Base-by-base conservation (phyloP, 2,329 filamentous ascomycete genomes). In the Salinomyces thailandicus region DNA sequence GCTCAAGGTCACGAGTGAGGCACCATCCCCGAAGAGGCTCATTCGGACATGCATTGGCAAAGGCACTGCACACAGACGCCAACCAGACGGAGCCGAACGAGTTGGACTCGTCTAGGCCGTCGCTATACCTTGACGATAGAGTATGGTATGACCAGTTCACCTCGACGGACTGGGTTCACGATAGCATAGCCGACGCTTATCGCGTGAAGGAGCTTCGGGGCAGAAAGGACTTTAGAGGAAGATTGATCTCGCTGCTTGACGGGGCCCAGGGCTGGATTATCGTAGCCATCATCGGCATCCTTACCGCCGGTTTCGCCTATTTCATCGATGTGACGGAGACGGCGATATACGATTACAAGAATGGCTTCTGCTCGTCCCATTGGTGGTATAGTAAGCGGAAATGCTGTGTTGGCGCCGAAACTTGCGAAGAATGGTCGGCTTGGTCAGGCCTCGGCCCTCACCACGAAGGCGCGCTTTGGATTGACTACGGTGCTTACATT, bases 81-180 rank as follows among this genome's bases (percentile, higher is more conserved):
- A 39, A 41, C 18, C 41, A 39, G 36, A 36, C 38, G 32, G 41
- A 33, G 27, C 35, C 22, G 24, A 37, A 38, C 24, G 71, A 70
- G 42, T 64, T 79, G 61, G 60, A 69, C 43, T 77, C 81, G 44
- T 79, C 78, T 33, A 82, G 79, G 52, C 64, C 69, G 20, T 79
- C 76, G 4, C 62, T 81, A 7, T 79, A 77, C 49, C 67, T 79
- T 34, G 84, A 95, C 54, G 86, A 96, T 49, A 79, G 91, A 42
- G 82, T 93, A 7, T 96, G 91, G 91, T 96, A 96, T 62, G 91
- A 98, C 66, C 91, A 98, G 62, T 94, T 94, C 54, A 94, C 86
- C 5, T 93, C 85, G 5, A 95, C 85, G 37, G 89, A 98, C 60
- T 98, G 91, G 91, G 87, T 98, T 1, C 89, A 94, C 57, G 91